Percentiles rank a stretch among this genome's conserved stretches.
Evolutionary conservation across 352 stramenopile species (phyloP).

Genomic region (Globisporangium irregulare): DNA sequence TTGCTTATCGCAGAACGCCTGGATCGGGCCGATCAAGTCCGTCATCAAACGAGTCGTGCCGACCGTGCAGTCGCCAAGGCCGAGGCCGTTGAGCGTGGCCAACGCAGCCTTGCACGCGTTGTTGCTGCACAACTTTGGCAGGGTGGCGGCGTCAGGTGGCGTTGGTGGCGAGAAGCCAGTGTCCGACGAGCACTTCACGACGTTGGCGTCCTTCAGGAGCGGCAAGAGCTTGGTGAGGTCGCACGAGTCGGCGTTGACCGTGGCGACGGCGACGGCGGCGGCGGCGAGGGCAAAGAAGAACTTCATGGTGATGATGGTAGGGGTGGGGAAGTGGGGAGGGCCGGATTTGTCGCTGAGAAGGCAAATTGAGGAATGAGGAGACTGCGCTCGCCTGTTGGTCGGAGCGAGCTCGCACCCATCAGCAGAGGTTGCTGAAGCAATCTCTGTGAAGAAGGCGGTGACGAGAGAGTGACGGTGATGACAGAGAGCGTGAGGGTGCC

Average conservation of each 20-base stretch:
- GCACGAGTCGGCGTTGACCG: background rate
- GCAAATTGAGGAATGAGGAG: slow-evolving; percentile 27
- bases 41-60: background rate
- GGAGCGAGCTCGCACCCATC: too few species aligned
- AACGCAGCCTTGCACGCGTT: background rate
- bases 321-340: background rate
- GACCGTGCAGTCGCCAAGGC: slow-evolving; percentile 18
- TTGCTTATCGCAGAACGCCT: slow-evolving; percentile 43
- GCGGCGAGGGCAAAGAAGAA: slow-evolving; percentile 14
- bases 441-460: too few species aligned
- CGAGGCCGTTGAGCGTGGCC: slow-evolving; percentile 1
- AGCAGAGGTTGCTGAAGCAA: too few species aligned
- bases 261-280: background rate
- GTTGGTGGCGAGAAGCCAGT: background rate
- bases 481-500: too few species aligned
- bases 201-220: too few species aligned
- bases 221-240: too few species aligned
- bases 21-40: slow-evolving; percentile 84
- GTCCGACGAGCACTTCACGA: too few species aligned
- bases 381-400: background rate
- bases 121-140: background rate
- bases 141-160: background rate
- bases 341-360: slow-evolving; percentile 30
- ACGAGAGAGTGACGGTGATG: too few species aligned
- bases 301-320: slow-evolving; percentile 9